Conservation (phyloP, 495 filamentous ascomycete genomes). For the Penicillium egyptiacum region DNA sequence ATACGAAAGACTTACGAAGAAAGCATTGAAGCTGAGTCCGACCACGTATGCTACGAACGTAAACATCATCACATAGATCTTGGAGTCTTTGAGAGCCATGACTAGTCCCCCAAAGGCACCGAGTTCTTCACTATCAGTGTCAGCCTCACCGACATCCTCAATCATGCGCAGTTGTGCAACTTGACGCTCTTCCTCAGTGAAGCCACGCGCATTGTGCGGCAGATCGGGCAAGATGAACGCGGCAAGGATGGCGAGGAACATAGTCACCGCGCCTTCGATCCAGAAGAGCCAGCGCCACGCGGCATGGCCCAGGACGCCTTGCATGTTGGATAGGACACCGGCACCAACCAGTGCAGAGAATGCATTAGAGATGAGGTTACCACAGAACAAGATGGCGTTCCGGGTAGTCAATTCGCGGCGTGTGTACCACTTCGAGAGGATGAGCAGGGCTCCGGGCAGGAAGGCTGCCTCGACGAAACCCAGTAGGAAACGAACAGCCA, state of each 20-base stretch:
- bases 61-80: slow-evolving; percentile 67
- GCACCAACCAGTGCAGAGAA: slow-evolving; percentile 62
- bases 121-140: slow-evolving; percentile 58
- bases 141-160: slow-evolving; percentile 76
- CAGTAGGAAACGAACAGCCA: slow-evolving; percentile 65
- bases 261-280: slow-evolving; percentile 37
- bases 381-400: slow-evolving; percentile 47
- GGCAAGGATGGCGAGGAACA: slow-evolving; percentile 37
- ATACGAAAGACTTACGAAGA: slow-evolving; percentile 29
- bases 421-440: slow-evolving; percentile 51
- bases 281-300: slow-evolving; percentile 71
- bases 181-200: slow-evolving; percentile 65
- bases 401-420: slow-evolving; percentile 43
- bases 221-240: slow-evolving; percentile 71
- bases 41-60: slow-evolving; percentile 37
- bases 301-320: slow-evolving; percentile 42
- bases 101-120: slow-evolving; percentile 65
- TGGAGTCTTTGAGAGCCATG: slow-evolving; percentile 66
- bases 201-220: slow-evolving; percentile 67
- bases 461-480: slow-evolving; percentile 58
- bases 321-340: slow-evolving; percentile 45
- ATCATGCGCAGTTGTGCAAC: slow-evolving; percentile 69
- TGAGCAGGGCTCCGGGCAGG: slow-evolving; percentile 45
- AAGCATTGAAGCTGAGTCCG: slow-evolving; percentile 37
- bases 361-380: slow-evolving; percentile 55